These are phyloP conservation scores for Pseudogymnoascus sp. DNA, from an alignment of 2,329 filamentous ascomycete genomes.

Conservation along the genomic window DNA sequence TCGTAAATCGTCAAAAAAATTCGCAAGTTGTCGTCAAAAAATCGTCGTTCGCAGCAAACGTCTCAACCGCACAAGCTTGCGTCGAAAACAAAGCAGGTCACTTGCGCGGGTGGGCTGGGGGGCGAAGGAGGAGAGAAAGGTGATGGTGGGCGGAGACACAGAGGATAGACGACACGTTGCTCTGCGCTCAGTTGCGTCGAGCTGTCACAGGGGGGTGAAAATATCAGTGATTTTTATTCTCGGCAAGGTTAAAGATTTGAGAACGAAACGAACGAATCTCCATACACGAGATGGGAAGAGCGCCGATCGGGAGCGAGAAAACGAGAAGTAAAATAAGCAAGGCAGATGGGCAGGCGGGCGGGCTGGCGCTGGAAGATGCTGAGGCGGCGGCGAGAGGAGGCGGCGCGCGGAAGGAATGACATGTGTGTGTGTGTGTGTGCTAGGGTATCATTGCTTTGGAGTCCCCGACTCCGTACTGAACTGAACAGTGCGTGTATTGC, in stretches of 20 bases:
- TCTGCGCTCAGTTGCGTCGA: background rate
- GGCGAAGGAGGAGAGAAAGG: background rate
- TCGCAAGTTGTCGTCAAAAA: too few species aligned
- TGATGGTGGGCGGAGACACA: background rate
- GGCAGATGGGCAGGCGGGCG: background rate
- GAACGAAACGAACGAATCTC: constrained; percentile 4
- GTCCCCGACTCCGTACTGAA: background rate
- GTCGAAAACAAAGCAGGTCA: too few species aligned
- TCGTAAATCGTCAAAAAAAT: too few species aligned
- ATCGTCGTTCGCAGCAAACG: too few species aligned
- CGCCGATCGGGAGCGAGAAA: background rate
- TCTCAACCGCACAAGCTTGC: too few species aligned
- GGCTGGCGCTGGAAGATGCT: background rate
- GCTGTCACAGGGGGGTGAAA: background rate
- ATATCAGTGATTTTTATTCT: background rate
- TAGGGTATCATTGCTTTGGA: background rate
- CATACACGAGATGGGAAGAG: constrained; percentile 1
- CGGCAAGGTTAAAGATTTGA: background rate
- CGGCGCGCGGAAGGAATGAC: background rate
- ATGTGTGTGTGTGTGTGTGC: background rate
- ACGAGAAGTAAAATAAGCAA: background rate
- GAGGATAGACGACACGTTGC: background rate
- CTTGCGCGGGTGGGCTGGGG: background rate
- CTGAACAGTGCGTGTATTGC: background rate
- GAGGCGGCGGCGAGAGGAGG: background rate